Evolutionary conservation across 2,329 filamentous ascomycete genomes (phyloP).

Genomic region (Epichloe elymi): DNA sequence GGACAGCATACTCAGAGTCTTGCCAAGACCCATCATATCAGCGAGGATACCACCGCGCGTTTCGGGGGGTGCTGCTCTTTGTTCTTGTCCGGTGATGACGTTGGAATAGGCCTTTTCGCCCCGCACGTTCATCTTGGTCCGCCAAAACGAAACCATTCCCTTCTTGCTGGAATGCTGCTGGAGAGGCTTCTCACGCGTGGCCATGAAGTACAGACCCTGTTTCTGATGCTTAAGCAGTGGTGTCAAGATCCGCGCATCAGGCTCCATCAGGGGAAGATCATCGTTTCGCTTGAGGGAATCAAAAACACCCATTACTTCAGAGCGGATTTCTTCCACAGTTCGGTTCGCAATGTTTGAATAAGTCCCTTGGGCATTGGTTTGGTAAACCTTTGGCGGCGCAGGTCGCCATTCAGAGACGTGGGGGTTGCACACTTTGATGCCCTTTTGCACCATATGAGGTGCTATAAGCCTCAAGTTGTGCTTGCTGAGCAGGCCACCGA

Average conservation of each 20-base stretch:
- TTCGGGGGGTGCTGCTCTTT: conserved; percentile 48
- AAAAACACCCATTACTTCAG: conserved; percentile 76
- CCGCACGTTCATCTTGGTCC: conserved; percentile 36
- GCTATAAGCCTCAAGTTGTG: conserved; percentile 54
- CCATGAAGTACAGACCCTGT: conserved; percentile 82
- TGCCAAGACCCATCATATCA: conserved; percentile 83
- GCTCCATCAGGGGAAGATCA: conserved; percentile 60
- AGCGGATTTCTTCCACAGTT: conserved; percentile 74
- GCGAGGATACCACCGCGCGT: conserved; percentile 63
- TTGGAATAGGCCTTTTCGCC: conserved; percentile 59
- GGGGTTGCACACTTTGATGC: conserved; percentile 59
- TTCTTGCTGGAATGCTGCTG: conserved; percentile 45
- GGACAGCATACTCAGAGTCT: conserved; percentile 74
- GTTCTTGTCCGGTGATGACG: conserved; percentile 65
- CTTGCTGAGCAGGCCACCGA: conserved; percentile 54
- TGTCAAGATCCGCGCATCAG: conserved; percentile 47
- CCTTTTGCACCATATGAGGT: conserved; percentile 52
- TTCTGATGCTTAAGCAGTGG: conserved; percentile 74
- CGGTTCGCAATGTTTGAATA: conserved; percentile 29
- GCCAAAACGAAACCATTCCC: conserved; percentile 66
- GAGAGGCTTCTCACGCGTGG: conserved; percentile 55
- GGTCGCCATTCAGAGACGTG: conserved; percentile 43
- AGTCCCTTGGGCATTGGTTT: conserved; percentile 16
- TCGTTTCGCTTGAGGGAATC: conserved; percentile 68
- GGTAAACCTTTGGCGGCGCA: conserved; percentile 22